A percentile compares a stretch with the other conserved stretches of the same genome.
These are phyloP conservation scores for Brasenia schreberi DNA, from an alignment of 164 flowering plant genomes.

Conservation along the genomic window DNA sequence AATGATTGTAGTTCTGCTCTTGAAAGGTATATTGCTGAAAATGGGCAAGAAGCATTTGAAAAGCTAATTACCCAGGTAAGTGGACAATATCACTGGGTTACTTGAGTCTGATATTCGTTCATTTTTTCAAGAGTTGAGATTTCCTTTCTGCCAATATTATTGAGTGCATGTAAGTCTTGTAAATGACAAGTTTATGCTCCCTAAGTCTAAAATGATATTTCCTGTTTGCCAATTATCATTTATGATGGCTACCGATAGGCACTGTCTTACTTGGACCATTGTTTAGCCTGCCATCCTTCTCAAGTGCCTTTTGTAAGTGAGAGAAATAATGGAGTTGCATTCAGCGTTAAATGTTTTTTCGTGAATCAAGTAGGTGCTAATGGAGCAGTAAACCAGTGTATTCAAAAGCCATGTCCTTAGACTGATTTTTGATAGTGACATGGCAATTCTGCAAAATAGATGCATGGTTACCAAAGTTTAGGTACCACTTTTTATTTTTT, in stretches of 20 bases:
- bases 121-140: neutral
- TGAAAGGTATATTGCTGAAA: conserved; percentile 61
- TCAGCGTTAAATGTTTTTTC: no score
- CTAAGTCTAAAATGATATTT: neutral
- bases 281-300: no score
- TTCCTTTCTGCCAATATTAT: neutral
- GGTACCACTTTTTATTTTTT: no score
- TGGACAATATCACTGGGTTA: neutral
- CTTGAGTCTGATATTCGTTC: neutral
- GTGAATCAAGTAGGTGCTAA: no score
- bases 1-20: conserved; percentile 68
- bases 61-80: conserved; percentile 14
- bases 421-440: no score
- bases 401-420: no score
- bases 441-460: no score
- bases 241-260: neutral
- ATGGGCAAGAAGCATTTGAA: conserved; percentile 73
- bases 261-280: neutral
- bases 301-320: no score
- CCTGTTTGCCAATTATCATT: neutral
- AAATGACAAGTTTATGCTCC: neutral
- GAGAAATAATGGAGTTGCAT: no score
- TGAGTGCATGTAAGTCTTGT: neutral
- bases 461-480: no score
- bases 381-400: no score